These are phyloP conservation scores for Hippophae tibetana DNA, from an alignment of 306 rosid genomes.

Conservation along the genomic window DNA sequence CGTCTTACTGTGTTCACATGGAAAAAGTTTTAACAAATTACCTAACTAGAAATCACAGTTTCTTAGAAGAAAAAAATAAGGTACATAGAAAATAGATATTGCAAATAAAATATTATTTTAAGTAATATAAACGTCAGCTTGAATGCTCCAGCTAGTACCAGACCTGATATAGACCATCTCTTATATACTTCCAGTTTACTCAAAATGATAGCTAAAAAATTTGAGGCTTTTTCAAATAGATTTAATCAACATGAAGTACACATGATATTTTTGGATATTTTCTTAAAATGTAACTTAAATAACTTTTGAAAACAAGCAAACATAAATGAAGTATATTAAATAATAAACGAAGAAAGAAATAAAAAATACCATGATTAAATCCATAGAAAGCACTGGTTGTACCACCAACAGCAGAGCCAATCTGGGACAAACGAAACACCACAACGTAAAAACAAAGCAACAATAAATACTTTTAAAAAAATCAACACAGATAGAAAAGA, in stretches of 20 bases:
- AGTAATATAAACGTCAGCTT: not conserved
- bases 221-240: no score
- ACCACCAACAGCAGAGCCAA: constrained; percentile 95
- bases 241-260: not conserved
- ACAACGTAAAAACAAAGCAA: constrained; percentile 3
- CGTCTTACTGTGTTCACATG: not conserved
- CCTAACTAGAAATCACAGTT: not conserved
- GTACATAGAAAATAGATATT: not conserved
- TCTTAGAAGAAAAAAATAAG: not conserved
- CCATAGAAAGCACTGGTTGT: constrained; percentile 88
- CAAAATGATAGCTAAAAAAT: no score
- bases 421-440: constrained; percentile 23
- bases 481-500: not conserved
- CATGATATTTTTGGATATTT: not conserved
- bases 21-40: no score
- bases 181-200: no score
- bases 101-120: not conserved
- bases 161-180: no score
- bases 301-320: not conserved
- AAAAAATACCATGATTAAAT: constrained; percentile 63
- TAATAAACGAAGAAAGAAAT: not conserved
- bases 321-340: not conserved
- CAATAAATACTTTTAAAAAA: not conserved
- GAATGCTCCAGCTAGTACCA: not conserved
- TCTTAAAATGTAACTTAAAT: not conserved